Conservation (phyloP, 2,329 filamentous ascomycete species). For the Dryadomyces quercus-mongolicae region DNA sequence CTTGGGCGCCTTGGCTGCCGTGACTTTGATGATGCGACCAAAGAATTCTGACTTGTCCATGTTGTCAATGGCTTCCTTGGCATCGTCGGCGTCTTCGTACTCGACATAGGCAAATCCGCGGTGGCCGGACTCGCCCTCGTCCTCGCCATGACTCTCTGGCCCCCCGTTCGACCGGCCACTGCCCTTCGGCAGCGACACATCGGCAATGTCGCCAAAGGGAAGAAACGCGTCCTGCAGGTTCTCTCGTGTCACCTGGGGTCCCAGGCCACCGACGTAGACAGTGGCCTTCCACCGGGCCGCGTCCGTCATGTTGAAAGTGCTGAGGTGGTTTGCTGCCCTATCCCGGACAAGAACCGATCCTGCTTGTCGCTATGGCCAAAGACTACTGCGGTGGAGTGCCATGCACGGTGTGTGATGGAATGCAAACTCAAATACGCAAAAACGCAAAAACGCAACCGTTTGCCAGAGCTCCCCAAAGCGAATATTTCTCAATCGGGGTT, state of each 20-base stretch:
- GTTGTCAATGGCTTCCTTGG: constrained; percentile 92
- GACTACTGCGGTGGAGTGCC: background rate
- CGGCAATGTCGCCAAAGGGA: constrained; percentile 90
- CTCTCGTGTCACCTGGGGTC: constrained; percentile 60
- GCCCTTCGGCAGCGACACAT: constrained; percentile 81
- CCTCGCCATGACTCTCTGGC: background rate
- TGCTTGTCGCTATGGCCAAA: background rate
- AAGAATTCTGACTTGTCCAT: constrained; percentile 97
- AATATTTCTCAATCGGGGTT: background rate
- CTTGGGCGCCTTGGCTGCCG: constrained; percentile 83
- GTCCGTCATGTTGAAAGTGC: constrained; percentile 54
- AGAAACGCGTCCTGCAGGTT: constrained; percentile 86
- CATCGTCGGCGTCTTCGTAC: constrained; percentile 75
- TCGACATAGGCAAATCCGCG: constrained; percentile 95
- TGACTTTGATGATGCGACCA: constrained; percentile 83
- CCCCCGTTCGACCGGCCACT: constrained; percentile 57
- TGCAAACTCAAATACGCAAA: background rate
- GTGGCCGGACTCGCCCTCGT: constrained; percentile 32
- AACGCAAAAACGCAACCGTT: no score
- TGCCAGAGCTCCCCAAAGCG: background rate
- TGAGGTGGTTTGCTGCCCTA: background rate
- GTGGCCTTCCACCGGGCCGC: constrained; percentile 77
- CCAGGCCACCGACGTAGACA: constrained; percentile 81
- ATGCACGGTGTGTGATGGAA: background rate
- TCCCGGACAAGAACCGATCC: background rate